Conservation (phyloP, 2,329 filamentous ascomycete species). For the Ustilaginoidea virens region DNA sequence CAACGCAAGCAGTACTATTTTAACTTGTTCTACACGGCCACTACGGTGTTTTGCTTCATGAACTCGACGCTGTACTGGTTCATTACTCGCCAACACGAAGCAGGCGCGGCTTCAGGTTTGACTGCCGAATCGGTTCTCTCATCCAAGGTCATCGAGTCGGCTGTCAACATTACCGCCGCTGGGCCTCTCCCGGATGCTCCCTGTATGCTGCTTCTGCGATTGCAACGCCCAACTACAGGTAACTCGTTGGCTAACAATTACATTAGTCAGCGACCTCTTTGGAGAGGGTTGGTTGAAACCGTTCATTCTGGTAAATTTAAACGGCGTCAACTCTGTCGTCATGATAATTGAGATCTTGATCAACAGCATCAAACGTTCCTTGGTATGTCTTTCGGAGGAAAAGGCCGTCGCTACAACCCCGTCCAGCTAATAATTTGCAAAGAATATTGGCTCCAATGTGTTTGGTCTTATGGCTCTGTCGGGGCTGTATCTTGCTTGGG, state of each 20-base stretch:
- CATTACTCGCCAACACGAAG: slow-evolving; percentile 18
- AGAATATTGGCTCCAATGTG: slow-evolving; percentile 27
- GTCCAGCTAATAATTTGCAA: no score
- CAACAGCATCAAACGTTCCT: slow-evolving; percentile 37
- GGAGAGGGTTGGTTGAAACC: slow-evolving; percentile 30
- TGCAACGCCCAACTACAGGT: no score
- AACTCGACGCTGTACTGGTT: slow-evolving; percentile 36
- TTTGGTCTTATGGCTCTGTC: slow-evolving; percentile 24
- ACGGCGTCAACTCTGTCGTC: slow-evolving; percentile 25
- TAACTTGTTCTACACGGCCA: slow-evolving; percentile 32
- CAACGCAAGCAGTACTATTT: slow-evolving; percentile 30
- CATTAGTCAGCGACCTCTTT: slow-evolving; percentile 30
- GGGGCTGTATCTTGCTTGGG: slow-evolving; percentile 33
- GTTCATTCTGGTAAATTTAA: slow-evolving; percentile 31
- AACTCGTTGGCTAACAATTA: slow-evolving; percentile 9
- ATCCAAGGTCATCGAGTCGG: neutral
- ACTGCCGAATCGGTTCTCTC: neutral
- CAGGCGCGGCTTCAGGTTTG: slow-evolving; percentile 3
- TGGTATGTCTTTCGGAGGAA: no score
- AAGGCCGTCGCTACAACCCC: no score
- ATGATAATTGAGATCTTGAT: slow-evolving; percentile 31
- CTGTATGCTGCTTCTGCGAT: slow-evolving; percentile 9
- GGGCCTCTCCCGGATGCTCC: slow-evolving; percentile 8
- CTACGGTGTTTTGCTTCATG: slow-evolving; percentile 31
- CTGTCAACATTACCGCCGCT: neutral